Base-by-base conservation (phyloP, 805 yeast species). In the Kazachstania kunashirensis region DNA sequence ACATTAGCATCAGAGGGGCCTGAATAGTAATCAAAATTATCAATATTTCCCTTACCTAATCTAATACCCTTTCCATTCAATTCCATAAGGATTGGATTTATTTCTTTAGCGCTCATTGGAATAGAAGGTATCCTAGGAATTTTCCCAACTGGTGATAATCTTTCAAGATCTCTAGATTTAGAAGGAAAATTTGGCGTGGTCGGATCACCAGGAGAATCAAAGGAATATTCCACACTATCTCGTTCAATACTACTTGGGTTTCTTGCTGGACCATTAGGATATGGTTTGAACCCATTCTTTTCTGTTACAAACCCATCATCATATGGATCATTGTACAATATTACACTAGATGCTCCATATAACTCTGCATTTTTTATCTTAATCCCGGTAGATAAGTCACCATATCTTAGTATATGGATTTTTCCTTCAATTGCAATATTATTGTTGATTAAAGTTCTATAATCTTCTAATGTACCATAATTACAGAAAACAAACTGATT, bases 121-220 rank as follows among this genome's bases (percentile, higher is more conserved):
- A 75, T 45, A 0, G 75, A 71, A 0, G 80, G 80, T 7, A 76
- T 71, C 21, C 57, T 56, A 0, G 79, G 79, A 5, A 72, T 57
- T 20, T 59, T 62, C 6, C 58, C 62, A 14, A 53, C 48, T 0
- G 77, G 71, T 14, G 66, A 53, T 4, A 54, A 40, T 32, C 73
- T 50, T 39, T 61, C 67, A 25, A 62, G 57, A 29, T 63, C 52
- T 6, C 51, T 51, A 11, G 41, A 43, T 21, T 69, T 70, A 16
- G 82, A 72, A 2, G 84, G 70, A 61, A 73, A 74, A 3, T 84
- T 84, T 6, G 84, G 84, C 2, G 86, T 78, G 0, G 86, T 76
- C 24, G 88, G 88, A 51, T 80, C 89, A 10, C 88, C 88, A 0
- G 86, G 84, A 34, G 67, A 66, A 23, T 71, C 73, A 3, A 75